phyloP scores from a whole-genome alignment of 2,329 filamentous ascomycete species.

The Exophiala viscosa region DNA sequence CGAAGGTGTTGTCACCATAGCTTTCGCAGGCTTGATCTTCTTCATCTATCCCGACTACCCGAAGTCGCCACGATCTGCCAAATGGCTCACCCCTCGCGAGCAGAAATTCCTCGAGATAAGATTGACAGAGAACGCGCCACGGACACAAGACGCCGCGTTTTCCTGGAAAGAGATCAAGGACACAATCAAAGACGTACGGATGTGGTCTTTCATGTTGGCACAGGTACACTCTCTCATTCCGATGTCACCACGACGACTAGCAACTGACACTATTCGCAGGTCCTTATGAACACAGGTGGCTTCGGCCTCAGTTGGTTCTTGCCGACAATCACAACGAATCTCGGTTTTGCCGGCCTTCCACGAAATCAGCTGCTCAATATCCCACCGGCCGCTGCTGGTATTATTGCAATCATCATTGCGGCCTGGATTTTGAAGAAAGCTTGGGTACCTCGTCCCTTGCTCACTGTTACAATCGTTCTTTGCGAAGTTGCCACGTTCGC shows the following conservation, averaged over 20 bases:
- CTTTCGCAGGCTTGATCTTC: not conserved
- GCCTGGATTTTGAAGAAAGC: not conserved
- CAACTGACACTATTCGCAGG: not conserved
- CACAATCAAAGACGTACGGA: not conserved
- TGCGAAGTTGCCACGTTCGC: no score
- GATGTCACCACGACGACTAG: no score
- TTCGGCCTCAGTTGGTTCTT: slow-evolving; percentile 1
- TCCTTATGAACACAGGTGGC: not conserved
- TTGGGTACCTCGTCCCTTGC: not conserved
- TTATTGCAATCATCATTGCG: not conserved
- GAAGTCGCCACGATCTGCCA: not conserved
- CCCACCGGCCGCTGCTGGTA: not conserved
- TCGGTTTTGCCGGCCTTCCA: not conserved
- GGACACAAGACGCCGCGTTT: not conserved
- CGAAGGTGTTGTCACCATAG: not conserved
- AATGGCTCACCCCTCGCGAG: not conserved
- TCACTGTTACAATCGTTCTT: not conserved
- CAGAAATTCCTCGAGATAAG: slow-evolving; percentile 2
- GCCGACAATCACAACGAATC: not conserved
- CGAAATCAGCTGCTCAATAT: slow-evolving; percentile 1
- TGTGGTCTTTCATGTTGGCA: no score
- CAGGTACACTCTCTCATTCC: no score
- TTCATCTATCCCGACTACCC: slow-evolving; percentile 1
- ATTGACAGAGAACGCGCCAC: not conserved
- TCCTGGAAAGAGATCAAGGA: not conserved